Conservation (phyloP, 768 basidiomycete genomes). For the Sporobolomyces phaffii region DNA sequence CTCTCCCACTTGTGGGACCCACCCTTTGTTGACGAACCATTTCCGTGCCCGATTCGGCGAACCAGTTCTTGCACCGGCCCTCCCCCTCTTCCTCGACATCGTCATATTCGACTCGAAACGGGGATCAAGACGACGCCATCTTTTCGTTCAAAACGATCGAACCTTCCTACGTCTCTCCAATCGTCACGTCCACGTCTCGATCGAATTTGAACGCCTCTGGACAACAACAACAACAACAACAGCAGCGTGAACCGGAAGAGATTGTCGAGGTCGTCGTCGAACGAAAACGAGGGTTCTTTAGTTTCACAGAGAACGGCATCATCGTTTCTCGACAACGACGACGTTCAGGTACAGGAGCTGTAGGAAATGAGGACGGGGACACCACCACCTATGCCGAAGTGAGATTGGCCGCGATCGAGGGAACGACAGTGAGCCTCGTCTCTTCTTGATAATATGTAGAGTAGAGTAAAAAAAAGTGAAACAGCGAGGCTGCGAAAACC, state of each 20-base stretch:
- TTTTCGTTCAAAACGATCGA: constrained; percentile 19
- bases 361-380: neutral
- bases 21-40: too few species aligned
- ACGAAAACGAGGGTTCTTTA: neutral
- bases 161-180: constrained; percentile 13
- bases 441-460: too few species aligned
- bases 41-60: too few species aligned
- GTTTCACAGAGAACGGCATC: neutral
- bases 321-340: neutral
- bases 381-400: neutral
- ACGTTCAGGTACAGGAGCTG: too few species aligned
- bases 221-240: neutral
- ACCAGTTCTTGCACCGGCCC: constrained; percentile 33
- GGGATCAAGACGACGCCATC: neutral
- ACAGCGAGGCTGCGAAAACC: too few species aligned
- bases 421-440: neutral
- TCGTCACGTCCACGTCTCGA: neutral
- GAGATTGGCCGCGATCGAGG: constrained; percentile 1
- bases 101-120: neutral
- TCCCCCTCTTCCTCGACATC: neutral
- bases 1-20: too few species aligned
- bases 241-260: neutral
- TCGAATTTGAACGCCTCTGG: neutral
- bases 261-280: neutral
- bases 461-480: too few species aligned